Base-by-base conservation (phyloP, 768 basidiomycete species). In the Coprinopsis sp. region DNA sequence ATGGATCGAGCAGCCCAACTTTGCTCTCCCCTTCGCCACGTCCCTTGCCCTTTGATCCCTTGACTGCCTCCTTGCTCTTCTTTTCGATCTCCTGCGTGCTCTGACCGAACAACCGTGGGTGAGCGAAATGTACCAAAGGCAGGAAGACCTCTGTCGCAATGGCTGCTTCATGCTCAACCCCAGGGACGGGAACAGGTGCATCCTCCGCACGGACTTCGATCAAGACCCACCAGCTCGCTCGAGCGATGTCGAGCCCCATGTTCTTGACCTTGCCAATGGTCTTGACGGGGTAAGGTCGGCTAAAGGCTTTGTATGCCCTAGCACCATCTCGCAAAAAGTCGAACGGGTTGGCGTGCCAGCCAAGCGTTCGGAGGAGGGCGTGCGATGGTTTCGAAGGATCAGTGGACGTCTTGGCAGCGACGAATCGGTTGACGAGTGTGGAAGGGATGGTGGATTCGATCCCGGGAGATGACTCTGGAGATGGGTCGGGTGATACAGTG, bases 121-220 rank as follows among this genome's bases (percentile, higher is more conserved):
- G 72, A 3, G 85, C 89, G 60, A 82, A 99, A 61, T 99, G 96
- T 16, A 95, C 83, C 39, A 91, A 72, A 4, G 96, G 96, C 1
- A 98, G 62, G 61, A 78, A 99, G 18, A 98, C 82, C 72, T 96
- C 96, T 16, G 92, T 97, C n/a, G 82, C 75, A 1, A 79, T 65
- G 10, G 51, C 55, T 13, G 50, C 48, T n/a, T 54, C 49, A 1
- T 65, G 67, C n/a, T 65, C 66, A 55, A 87, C 86, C 23, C 74
- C 74, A 64, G 57, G 7, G 24, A 33, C 21, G 23, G 14, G 11
- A 16, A 22, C 10, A 1, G 65, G 65, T 19, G 66, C 63, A 58
- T 93, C 90, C 23, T 78, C 78, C 4, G 77, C 52, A 0, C 66
- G 59, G 12, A 95, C 89, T 21, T 64, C 63, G 3, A 96, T 77